phyloP scores from a whole-genome alignment of 2,329 filamentous ascomycete genomes.

The Arthrobotrys sinensis region DNA sequence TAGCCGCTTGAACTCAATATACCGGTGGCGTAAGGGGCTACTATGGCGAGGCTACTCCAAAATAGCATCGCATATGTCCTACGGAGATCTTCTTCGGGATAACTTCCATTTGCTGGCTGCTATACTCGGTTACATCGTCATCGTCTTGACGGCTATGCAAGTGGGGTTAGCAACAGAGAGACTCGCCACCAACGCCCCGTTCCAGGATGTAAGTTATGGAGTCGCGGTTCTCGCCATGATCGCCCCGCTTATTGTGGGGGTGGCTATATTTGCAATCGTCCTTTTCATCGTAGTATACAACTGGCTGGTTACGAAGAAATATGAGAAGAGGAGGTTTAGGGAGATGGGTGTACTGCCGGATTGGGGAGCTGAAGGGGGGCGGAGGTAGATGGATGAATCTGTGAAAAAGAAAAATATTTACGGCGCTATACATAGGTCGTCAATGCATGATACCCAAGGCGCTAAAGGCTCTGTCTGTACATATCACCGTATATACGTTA shows the following conservation, averaged over 20 bases:
- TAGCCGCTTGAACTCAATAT: conserved; percentile 69
- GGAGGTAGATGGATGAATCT: not conserved
- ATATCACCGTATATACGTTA: conserved; percentile 28
- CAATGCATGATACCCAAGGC: not conserved
- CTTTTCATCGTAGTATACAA: conserved; percentile 54
- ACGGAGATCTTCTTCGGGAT: conserved; percentile 68
- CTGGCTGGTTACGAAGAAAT: conserved; percentile 42
- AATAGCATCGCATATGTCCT: conserved; percentile 64
- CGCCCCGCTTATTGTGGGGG: conserved; percentile 46
- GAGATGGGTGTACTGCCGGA: conserved; percentile 45
- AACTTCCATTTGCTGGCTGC: conserved; percentile 69
- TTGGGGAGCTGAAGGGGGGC: conserved; percentile 16
- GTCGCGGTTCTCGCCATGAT: conserved; percentile 63
- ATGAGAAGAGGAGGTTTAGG: conserved; percentile 46
- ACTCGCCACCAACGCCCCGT: conserved; percentile 63
- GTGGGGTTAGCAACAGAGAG: conserved; percentile 68
- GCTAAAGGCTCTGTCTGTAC: not conserved
- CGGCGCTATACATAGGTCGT: not conserved
- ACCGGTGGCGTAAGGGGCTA: conserved; percentile 65
- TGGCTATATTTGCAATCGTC: conserved; percentile 35
- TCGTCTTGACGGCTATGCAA: conserved; percentile 72
- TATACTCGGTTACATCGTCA: conserved; percentile 68
- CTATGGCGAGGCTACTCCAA: conserved; percentile 64
- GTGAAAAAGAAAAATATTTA: not conserved
- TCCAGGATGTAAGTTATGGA: conserved; percentile 63